A percentile compares a stretch with the other conserved stretches of the same genome.
These are phyloP conservation scores for Parachaetomium inaequale DNA, from an alignment of 495 filamentous ascomycete genomes.

Conservation along the genomic window DNA sequence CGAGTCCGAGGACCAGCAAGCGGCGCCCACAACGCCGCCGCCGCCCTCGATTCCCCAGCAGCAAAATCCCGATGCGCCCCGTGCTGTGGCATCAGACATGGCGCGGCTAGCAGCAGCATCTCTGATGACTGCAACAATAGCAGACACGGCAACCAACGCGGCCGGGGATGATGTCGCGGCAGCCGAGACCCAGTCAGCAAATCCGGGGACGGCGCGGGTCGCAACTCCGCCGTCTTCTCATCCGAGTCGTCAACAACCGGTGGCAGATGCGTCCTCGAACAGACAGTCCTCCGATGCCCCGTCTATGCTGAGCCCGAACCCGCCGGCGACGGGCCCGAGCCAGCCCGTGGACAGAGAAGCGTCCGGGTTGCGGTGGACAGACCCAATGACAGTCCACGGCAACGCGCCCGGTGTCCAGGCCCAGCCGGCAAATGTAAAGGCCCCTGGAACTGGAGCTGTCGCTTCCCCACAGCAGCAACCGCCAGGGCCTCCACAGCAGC, in stretches of 20 bases:
- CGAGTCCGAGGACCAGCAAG: neutral
- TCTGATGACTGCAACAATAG: neutral
- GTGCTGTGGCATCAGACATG: conserved; percentile 13
- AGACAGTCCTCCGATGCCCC: conserved; percentile 1
- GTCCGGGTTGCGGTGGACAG: conserved; percentile 23
- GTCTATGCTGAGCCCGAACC: neutral
- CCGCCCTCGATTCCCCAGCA: neutral
- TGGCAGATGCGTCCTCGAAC: conserved; percentile 10
- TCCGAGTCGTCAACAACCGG: conserved; percentile 10
- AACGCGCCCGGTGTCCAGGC: conserved; percentile 5
- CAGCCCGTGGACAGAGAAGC: conserved; percentile 5
- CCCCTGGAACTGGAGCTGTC: neutral
- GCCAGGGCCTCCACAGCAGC: conserved; percentile 14
- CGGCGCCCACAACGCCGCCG: neutral
- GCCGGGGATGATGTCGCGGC: conserved; percentile 6
- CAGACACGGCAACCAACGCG: neutral
- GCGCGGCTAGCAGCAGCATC: conserved; percentile 12
- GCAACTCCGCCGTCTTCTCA: conserved; percentile 17
- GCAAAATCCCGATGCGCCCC: conserved; percentile 12
- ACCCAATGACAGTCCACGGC: conserved; percentile 17
- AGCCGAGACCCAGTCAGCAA: conserved; percentile 10
- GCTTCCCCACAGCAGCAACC: conserved; percentile 3
- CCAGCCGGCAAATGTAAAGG: conserved; percentile 18
- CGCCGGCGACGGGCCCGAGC: neutral
- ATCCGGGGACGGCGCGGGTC: conserved; percentile 14